Percentiles rank a stretch among this genome's conserved stretches.
Conservation (phyloP, 1,284 basidiomycete genomes). For the Mycena citricolor region DNA sequence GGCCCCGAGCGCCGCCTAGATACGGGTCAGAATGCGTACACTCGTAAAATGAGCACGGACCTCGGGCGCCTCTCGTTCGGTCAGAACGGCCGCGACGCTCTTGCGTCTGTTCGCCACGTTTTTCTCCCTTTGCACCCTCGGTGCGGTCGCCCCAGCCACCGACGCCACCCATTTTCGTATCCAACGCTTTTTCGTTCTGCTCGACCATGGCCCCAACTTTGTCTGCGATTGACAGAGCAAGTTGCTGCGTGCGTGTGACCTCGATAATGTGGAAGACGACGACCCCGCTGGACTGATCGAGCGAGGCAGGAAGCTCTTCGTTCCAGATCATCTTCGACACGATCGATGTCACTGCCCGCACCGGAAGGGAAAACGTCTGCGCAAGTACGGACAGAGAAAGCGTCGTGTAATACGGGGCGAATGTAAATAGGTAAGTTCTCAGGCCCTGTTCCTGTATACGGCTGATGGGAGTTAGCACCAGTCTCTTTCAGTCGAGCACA, state of each 20-base stretch:
- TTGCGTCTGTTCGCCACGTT: conserved; percentile 72
- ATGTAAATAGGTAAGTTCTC: conserved; percentile 98
- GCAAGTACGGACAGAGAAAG: conserved; percentile 87
- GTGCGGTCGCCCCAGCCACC: conserved; percentile 68
- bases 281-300: conserved; percentile 87
- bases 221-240: conserved; percentile 87
- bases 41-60: conserved; percentile 34
- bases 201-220: conserved; percentile 89
- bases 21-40: conserved; percentile 1
- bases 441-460: conserved; percentile 98
- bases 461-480: conserved; percentile 40
- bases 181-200: conserved; percentile 93
- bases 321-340: conserved; percentile 99
- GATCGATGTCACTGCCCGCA: conserved; percentile 83
- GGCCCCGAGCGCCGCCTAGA: conserved; percentile 58
- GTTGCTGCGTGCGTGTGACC: conserved; percentile 85
- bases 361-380: conserved; percentile 82
- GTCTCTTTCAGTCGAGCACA: conserved; percentile 18
- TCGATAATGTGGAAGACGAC: conserved; percentile 91
- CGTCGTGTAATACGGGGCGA: conserved; percentile 91
- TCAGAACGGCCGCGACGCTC: conserved; percentile 73
- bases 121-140: conserved; percentile 73
- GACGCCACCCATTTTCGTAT: conserved; percentile 78
- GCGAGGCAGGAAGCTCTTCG: conserved; percentile 90
- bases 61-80: conserved; percentile 57